Base-by-base conservation (phyloP, 352 stramenopile genomes). In the Phytophthora pisi region DNA sequence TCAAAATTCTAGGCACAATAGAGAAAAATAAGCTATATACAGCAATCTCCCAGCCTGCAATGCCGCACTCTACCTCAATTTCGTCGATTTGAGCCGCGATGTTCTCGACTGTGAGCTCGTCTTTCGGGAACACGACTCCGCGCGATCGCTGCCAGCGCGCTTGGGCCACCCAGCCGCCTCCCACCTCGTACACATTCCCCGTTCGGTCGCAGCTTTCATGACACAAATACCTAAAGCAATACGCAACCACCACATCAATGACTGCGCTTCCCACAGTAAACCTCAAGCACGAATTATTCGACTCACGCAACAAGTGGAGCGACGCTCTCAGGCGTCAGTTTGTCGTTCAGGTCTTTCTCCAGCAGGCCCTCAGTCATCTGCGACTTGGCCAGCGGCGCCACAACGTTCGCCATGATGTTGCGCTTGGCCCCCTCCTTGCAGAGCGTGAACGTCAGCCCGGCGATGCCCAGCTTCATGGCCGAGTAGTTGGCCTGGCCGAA, bases 401-500 rank as follows among this genome's bases (percentile, higher is more conserved):
- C 87, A 26, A 92, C 86, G 50, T 97, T 97, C 4, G 79, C 79
- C 24, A 90, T 56, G 24, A 96, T 84, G 54, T 93, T 93, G 52
- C 83, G 84, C 57, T 86, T 81, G 6, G 59, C 70, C 26, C 90
- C 90, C 77, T 97, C 90, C 51, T 94, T 85, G 61, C 86, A 91
- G 15, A 97, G 66, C 13, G 97, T 92, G 66, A 97, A 93, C 23
- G 91, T 98, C 49, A 98, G 79, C 0, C 94, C 95, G 16, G 97
- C 95, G 50, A 98, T 93, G 15, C 92, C 95, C 26, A 98, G 70
- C 70, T 99, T 98, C 49, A 85, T 84, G 4, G 86, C 83, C 40
- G 82, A 83, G 68, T 97, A 97, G 71, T 97, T 97, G 46, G 89
- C 84, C 60, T 97, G 90, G 4, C 90, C 90, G 36, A 97, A 96